phyloP scores from a whole-genome alignment of 805 yeast species.

The Nadsonia fulvescens region DNA sequence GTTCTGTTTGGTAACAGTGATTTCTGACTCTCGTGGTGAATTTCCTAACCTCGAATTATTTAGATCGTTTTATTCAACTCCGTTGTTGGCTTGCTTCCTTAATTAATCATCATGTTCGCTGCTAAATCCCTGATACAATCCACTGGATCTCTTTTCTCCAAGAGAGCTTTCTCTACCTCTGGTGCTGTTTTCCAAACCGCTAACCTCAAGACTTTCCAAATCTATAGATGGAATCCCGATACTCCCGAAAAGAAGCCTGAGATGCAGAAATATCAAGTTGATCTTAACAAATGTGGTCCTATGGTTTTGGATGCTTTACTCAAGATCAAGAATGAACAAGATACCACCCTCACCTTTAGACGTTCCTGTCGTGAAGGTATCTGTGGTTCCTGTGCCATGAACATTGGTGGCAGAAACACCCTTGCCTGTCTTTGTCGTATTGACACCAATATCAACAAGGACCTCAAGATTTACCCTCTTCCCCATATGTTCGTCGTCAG shows the following conservation, averaged over 20 bases:
- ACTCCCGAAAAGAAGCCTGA: constrained; percentile 81
- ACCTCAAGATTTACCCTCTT: constrained; percentile 78
- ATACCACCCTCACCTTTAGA: constrained; percentile 85
- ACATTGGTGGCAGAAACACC: constrained; percentile 93
- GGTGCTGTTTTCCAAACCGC: no score
- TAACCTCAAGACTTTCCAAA: constrained; percentile 71
- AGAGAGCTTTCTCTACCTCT: no score
- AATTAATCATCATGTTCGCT: no score
- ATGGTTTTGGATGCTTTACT: constrained; percentile 90
- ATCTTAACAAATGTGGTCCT: constrained; percentile 86
- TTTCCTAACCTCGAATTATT: no score
- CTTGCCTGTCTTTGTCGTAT: constrained; percentile 91
- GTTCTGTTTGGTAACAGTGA: no score
- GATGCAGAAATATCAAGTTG: constrained; percentile 66
- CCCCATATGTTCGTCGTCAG: constrained; percentile 97
- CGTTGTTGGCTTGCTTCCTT: no score
- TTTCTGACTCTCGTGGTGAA: no score
- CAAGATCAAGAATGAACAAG: constrained; percentile 92
- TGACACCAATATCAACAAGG: constrained; percentile 58
- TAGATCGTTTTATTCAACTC: no score
- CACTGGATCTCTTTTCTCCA: no score
- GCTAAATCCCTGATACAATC: no score
- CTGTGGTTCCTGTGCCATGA: constrained; percentile 99
- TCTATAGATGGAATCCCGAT: constrained; percentile 97
- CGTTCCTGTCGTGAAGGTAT: constrained; percentile 99